Conservation (phyloP, 441 rosid species). For the Populus tomentosa region DNA sequence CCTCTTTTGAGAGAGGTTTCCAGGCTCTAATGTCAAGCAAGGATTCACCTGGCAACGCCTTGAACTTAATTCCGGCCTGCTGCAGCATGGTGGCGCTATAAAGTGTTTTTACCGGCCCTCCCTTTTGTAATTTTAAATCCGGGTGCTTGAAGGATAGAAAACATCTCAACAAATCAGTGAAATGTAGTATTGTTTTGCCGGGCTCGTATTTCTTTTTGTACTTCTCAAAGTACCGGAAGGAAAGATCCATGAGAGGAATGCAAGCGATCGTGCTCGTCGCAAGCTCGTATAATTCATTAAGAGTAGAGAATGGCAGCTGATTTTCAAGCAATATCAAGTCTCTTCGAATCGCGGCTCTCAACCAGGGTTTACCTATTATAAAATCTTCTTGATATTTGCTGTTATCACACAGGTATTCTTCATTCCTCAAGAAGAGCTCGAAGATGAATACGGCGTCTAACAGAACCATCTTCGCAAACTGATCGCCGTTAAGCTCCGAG, state of each 20-base stretch:
- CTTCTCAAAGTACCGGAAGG: slow-evolving; percentile 12
- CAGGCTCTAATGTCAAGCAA: slow-evolving; percentile 12
- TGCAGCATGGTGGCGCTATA: slow-evolving; percentile 17
- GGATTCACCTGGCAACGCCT: background rate
- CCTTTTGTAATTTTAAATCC: no score
- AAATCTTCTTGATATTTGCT: background rate
- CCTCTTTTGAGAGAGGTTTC: background rate
- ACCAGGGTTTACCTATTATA: slow-evolving; percentile 17
- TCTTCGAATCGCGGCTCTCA: slow-evolving; percentile 9
- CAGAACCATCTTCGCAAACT: slow-evolving; percentile 20
- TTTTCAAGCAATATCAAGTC: background rate
- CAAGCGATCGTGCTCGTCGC: no score
- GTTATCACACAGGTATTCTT: no score
- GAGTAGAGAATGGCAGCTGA: slow-evolving; percentile 8
- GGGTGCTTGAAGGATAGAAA: background rate
- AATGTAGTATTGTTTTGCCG: slow-evolving; percentile 6
- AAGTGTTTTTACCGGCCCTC: no score
- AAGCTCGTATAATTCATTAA: slow-evolving; percentile 7
- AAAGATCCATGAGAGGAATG: slow-evolving; percentile 10
- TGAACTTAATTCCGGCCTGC: slow-evolving; percentile 25
- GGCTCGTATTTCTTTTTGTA: background rate
- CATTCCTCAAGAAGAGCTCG: slow-evolving; percentile 19
- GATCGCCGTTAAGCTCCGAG: background rate
- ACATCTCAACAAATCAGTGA: background rate
- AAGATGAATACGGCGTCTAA: slow-evolving; percentile 28